phyloP scores from a whole-genome alignment of 257 asterid species.

The Scutellaria baicalensis region DNA sequence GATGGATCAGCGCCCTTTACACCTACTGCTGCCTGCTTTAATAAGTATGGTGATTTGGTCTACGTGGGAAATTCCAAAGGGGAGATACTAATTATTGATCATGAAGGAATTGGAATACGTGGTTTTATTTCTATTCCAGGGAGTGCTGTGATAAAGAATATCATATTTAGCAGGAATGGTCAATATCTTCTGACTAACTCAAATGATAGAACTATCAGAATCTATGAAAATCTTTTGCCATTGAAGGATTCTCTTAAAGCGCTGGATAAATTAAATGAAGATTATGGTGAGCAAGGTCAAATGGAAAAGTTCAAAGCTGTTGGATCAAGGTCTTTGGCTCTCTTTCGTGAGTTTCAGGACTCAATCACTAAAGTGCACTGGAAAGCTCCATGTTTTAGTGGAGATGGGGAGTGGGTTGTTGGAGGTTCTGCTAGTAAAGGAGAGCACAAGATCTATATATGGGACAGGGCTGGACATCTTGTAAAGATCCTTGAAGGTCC shows the following conservation, averaged over 20 bases:
- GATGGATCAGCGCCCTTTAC: conserved; percentile 81
- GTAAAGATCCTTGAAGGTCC: conserved; percentile 96
- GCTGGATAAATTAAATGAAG: conserved; percentile 31
- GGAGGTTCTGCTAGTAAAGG: conserved; percentile 97
- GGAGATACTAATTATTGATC: conserved; percentile 74
- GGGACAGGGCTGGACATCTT: conserved; percentile 94
- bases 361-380: conserved; percentile 84
- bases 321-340: conserved; percentile 61
- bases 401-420: conserved; percentile 93
- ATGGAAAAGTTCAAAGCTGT: conserved; percentile 55
- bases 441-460: conserved; percentile 92
- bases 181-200: conserved; percentile 85
- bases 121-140: conserved; percentile 64
- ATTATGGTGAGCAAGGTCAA: conserved; percentile 42
- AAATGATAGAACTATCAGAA: conserved; percentile 70
- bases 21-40: conserved; percentile 90
- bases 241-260: conserved; percentile 44
- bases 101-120: conserved; percentile 35
- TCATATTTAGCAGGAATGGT: conserved; percentile 71
- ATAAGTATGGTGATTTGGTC: conserved; percentile 73
- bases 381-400: conserved; percentile 96
- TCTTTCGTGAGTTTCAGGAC: conserved; percentile 79
- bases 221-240: conserved; percentile 78
- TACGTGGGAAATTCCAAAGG: conserved; percentile 87
- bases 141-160: conserved; percentile 68